These are phyloP conservation scores for Colletotrichum salicis DNA, from an alignment of 2,329 filamentous ascomycete species.

Conservation along the genomic window DNA sequence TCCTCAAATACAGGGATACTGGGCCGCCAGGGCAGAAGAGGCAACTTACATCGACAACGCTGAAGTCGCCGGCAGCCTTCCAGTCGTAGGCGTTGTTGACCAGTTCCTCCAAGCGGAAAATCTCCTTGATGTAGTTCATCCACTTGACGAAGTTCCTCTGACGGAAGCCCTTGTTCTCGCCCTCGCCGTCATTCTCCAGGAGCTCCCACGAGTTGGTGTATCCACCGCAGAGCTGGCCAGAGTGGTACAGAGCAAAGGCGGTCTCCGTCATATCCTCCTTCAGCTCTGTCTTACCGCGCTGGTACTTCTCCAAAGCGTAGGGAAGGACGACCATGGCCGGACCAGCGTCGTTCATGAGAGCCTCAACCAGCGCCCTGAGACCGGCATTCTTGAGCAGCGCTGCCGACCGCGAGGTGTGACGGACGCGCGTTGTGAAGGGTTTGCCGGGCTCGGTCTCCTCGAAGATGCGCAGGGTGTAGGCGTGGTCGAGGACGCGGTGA, in stretches of 20 bases:
- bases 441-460: conserved; percentile 37
- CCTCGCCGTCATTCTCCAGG: conserved; percentile 53
- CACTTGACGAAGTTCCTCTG: conserved; percentile 52
- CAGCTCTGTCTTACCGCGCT: conserved; percentile 43
- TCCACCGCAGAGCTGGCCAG: conserved; percentile 43
- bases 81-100: conserved; percentile 49
- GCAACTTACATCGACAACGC: conserved; percentile 54
- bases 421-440: conserved; percentile 40
- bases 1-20: neutral
- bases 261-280: conserved; percentile 48
- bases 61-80: conserved; percentile 47
- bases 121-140: conserved; percentile 53
- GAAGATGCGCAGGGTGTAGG: conserved; percentile 52
- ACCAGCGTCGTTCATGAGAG: conserved; percentile 50
- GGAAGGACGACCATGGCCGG: conserved; percentile 49
- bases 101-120: conserved; percentile 49
- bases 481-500: conserved; percentile 51
- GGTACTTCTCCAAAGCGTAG: conserved; percentile 46
- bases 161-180: conserved; percentile 49
- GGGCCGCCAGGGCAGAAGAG: neutral
- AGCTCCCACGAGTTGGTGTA: conserved; percentile 51
- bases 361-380: conserved; percentile 49
- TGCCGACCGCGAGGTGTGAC: conserved; percentile 52
- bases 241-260: conserved; percentile 50
- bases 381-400: conserved; percentile 47